phyloP scores from a whole-genome alignment of 208 protist genomes.

The Crithidia acanthocephali region DNA sequence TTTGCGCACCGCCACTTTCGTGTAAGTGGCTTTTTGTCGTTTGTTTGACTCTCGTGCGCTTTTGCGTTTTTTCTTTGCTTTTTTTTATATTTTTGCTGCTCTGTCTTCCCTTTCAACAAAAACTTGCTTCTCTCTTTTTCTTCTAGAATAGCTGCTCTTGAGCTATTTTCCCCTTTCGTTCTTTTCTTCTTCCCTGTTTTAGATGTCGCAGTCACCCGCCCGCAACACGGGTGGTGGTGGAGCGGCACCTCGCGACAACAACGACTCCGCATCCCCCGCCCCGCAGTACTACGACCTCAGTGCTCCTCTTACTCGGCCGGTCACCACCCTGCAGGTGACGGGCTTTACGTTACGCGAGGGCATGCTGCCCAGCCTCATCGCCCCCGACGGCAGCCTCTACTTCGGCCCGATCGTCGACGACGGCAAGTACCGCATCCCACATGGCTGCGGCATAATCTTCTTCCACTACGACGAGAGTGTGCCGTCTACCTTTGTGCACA shows the following conservation, averaged over 20 bases:
- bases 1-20: not conserved
- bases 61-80: conserved; percentile 1
- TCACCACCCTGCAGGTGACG: conserved; percentile 69
- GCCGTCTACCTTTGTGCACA: conserved; percentile 7
- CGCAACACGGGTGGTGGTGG: not conserved
- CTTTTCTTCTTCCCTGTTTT: not conserved
- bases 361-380: conserved; percentile 38
- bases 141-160: not conserved
- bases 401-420: conserved; percentile 72
- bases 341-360: conserved; percentile 51
- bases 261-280: not conserved
- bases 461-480: conserved; percentile 47
- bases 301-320: conserved; percentile 41
- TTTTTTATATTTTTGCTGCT: conserved; percentile 13
- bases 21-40: conserved; percentile 6
- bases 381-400: conserved; percentile 73
- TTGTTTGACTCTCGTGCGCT: not conserved
- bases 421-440: conserved; percentile 46
- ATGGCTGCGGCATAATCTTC: conserved; percentile 74
- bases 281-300: conserved; percentile 43
- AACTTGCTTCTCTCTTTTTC: conserved; percentile 4
- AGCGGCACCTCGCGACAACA: not conserved
- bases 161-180: not conserved
- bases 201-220: conserved; percentile 4
- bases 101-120: not conserved